Evolutionary conservation across 1,284 basidiomycete genomes (phyloP), one percentile per base, ranked within the genome.

Genomic region (Irpex rosettiformis): DNA sequence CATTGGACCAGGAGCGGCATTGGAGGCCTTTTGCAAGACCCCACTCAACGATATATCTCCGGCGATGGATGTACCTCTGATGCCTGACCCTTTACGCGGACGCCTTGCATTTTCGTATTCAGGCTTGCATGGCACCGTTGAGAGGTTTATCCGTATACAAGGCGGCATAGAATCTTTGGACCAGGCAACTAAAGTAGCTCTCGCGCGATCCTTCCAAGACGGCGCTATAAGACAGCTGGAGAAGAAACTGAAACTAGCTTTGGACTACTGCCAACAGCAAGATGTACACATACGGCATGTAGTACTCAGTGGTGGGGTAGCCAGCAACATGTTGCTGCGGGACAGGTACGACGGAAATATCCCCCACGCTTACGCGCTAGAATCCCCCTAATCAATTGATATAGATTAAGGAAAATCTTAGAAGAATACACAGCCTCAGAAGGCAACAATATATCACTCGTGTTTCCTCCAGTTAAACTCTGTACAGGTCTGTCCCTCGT

Each of bases 231-330:
- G 68, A 7, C 94, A 96, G 61, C 74, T 97, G 0, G 86, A 85
- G 63, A 80, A 85, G 52, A 97, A 96, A 72, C 72, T 96, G 3
- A 60, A 71, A 3, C 75, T 90, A 18, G 88, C 79, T 1, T 67
- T 95, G 53, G 65, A 74, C n/a, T 75, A 74, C 72, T 83, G 83
- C 61, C 61, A 63, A 52, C 58, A 65, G 3, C 66, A 76, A 21
- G 75, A 75, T 11, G 66, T 85, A 40, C 60, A 69, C 11, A 71
- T 90, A 43, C 65, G 70, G 18, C 75, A 84, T 62, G 65, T 98
- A 11, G 91, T 96, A 0, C 86, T 92, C 8, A 93, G 91, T 59
- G 95, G 95, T 1, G 95, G 95, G 1, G 95, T 98, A 0, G 95
- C 93, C 13, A 93, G 91, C 63, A 98, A 98, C 65, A 52, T 68